Conservation (phyloP, 257 asterid species). For the Oldenlandia corymbosa region DNA sequence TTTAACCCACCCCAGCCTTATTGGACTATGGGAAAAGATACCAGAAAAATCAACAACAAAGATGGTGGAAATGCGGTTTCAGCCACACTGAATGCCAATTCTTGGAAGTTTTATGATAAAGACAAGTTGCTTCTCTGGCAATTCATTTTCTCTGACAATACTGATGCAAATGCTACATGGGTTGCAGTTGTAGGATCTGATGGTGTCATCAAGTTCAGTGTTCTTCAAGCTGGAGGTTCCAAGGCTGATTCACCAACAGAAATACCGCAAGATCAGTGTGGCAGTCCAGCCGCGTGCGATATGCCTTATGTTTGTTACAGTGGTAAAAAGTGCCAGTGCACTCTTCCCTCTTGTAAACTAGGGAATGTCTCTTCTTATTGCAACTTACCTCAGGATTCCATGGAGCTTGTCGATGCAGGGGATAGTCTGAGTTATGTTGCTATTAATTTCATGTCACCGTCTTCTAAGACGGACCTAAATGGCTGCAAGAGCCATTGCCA, state of each 20-base stretch:
- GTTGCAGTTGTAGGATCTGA: conserved; percentile 55
- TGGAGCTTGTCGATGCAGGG: conserved; percentile 60
- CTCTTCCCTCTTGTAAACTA: conserved; percentile 57
- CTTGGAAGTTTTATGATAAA: conserved; percentile 70
- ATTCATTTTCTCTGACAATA: conserved; percentile 47
- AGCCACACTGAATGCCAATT: conserved; percentile 50
- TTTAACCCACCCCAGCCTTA: conserved; percentile 65
- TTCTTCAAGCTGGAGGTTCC: conserved; percentile 41
- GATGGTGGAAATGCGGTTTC: conserved; percentile 38
- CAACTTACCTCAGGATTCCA: conserved; percentile 21
- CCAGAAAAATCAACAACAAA: conserved; percentile 55
- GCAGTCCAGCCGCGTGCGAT: conserved; percentile 77
- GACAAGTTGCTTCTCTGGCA: conserved; percentile 51
- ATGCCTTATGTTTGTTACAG: conserved; percentile 53
- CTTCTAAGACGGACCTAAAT: conserved; percentile 44
- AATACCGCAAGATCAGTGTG: conserved; percentile 69
- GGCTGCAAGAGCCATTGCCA: conserved; percentile 68
- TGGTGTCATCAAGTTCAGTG: conserved; percentile 50
- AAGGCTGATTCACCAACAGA: conserved; percentile 30
- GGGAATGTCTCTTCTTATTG: conserved; percentile 35
- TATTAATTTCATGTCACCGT: conserved; percentile 47
- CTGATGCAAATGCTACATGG: conserved; percentile 54
- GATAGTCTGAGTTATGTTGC: conserved; percentile 56
- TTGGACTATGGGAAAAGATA: conserved; percentile 69
- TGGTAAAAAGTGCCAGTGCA: conserved; percentile 65